phyloP scores from a whole-genome alignment of 257 asterid species.

The Agastache rugosa region DNA sequence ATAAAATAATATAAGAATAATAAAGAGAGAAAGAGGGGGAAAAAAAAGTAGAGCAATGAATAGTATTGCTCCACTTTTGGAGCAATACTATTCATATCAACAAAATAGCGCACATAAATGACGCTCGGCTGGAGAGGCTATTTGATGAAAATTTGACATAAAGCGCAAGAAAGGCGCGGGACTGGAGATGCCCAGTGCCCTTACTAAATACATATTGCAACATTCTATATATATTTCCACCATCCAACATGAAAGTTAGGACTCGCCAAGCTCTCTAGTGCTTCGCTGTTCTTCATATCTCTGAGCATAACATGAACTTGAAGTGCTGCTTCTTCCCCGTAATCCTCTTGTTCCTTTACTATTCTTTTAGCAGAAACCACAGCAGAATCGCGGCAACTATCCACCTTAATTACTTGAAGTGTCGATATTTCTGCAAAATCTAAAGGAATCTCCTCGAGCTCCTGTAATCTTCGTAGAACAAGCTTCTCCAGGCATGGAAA shows the following conservation, averaged over 20 bases:
- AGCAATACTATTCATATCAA: no score
- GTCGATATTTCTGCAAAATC: background rate
- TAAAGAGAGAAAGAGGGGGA: no score
- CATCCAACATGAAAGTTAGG: background rate
- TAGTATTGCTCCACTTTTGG: no score
- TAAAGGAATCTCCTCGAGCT: background rate
- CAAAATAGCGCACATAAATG: no score
- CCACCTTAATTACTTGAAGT: background rate
- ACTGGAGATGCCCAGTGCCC: no score
- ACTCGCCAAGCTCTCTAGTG: background rate
- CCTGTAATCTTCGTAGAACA: background rate
- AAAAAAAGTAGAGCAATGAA: no score
- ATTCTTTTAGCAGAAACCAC: background rate
- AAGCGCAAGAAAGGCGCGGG: no score
- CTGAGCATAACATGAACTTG: background rate
- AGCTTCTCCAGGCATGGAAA: slow-evolving; percentile 8
- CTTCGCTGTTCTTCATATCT: background rate
- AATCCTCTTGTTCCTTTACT: slow-evolving; percentile 6
- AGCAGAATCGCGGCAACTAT: background rate
- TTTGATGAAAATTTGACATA: no score
- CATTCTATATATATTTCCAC: no score
- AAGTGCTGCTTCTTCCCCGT: background rate
- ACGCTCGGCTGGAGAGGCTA: no score
- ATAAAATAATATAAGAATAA: no score
- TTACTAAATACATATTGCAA: no score